Evolutionary conservation across 371 early-diverging fungal genomes (phyloP).

Genomic region (Massospora cicadina): DNA sequence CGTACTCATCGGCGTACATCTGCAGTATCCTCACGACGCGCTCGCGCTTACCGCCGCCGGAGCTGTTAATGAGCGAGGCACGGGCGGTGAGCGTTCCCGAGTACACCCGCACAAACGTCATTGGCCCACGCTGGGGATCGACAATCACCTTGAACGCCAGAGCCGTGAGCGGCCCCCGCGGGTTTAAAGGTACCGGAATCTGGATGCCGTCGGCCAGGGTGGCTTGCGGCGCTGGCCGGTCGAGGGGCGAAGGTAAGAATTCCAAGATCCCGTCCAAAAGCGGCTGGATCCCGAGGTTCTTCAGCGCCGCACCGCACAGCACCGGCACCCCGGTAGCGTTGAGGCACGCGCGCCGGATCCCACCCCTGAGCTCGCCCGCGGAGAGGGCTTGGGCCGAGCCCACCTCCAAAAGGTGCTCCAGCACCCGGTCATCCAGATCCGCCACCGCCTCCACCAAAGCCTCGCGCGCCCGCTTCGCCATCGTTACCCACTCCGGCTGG

Average conservation of each 20-base stretch:
- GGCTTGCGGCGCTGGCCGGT: conserved; percentile 42
- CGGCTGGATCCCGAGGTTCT: conserved; percentile 83
- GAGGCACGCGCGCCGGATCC: conserved; percentile 55
- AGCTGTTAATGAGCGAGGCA: conserved; percentile 41
- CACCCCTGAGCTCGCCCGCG: conserved; percentile 32
- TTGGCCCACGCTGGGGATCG: conserved; percentile 62
- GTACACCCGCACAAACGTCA: conserved; percentile 90
- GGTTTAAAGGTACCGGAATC: conserved; percentile 17
- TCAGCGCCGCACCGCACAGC: conserved; percentile 74
- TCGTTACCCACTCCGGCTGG: neutral
- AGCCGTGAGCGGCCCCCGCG: conserved; percentile 19
- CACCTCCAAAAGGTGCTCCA: conserved; percentile 60
- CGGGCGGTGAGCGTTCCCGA: conserved; percentile 57
- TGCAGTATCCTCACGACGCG: conserved; percentile 41
- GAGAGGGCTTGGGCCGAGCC: conserved; percentile 48
- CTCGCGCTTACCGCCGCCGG: conserved; percentile 60
- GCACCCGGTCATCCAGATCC: conserved; percentile 66
- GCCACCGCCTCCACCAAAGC: conserved; percentile 67
- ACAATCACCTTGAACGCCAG: conserved; percentile 87
- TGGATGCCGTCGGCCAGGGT: conserved; percentile 21
- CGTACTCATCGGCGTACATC: conserved; percentile 81
- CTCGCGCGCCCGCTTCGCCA: conserved; percentile 23
- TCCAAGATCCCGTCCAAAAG: conserved; percentile 73
- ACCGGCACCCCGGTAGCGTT: conserved; percentile 59
- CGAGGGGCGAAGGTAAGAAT: conserved; percentile 69